Base-by-base conservation (phyloP, 805 yeast genomes). In the Wickerhamiella bombiphila region DNA sequence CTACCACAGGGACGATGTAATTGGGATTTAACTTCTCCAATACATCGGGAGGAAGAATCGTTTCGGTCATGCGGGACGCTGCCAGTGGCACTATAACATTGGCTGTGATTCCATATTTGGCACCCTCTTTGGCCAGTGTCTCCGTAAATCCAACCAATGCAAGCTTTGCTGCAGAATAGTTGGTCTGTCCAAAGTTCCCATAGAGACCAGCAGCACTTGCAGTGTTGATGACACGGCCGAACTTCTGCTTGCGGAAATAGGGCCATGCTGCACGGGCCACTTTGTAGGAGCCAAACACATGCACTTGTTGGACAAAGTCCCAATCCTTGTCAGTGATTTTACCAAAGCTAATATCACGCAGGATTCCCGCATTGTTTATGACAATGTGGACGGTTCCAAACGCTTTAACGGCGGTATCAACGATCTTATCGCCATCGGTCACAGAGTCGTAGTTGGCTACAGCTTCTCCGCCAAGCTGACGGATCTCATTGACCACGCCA, bases 101-200 rank as follows among this genome's bases (percentile, higher is more conserved):
- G 34, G 80, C 82, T 44, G 65, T 64, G 55, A 88, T 88, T 63
- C 85, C 83, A 64, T 80, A 73, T 55, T 70, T 81, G 37, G 58
- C 70, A 48, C 98, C 98, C 62, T 88, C 98, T 63, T 83, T 86
- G 19, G 96, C 94, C 54, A 86, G 70, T 6, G 96, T 85, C 60
- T 88, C 95, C 34, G 93, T 79, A 50, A 88, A 73, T 8, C 96
- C 97, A 40, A 88, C 80, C 37, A 85, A 64, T 14, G 81, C 97
- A 44, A 80, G 64, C 60, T 88, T 88, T 17, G 95, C 96, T 21
- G 94, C 86, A 1, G 95, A 76, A 62, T 88, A 88, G 63, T 88
- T 88, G 29, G 94, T 74, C 63, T 88, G 98, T 35, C 98, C 98
- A 61, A 86, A 88, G 63, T 85, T 85, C 44, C 98, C 98, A 57